A percentile compares a stretch with the other conserved stretches of the same genome.
phyloP scores from a whole-genome alignment of 139 green algal genomes.

The Zygnema cylindricum region DNA sequence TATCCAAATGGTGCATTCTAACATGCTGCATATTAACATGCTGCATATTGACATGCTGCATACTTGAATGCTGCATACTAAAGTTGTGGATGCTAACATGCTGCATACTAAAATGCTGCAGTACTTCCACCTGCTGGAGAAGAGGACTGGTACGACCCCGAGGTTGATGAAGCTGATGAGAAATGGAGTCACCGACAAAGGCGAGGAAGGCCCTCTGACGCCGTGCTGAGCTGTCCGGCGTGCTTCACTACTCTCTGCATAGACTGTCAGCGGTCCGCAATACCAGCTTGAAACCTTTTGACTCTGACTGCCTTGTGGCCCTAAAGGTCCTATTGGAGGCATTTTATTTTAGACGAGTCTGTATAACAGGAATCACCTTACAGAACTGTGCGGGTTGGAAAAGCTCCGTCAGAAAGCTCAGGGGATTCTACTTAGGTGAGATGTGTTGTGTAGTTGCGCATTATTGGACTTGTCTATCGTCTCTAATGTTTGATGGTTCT shows the following conservation, averaged over 20 bases:
- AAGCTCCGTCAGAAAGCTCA: neutral
- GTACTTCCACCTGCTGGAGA: neutral
- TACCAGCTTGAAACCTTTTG: neutral
- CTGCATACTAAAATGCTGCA: neutral
- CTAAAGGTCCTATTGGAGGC: neutral
- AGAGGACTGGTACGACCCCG: conserved; percentile 17
- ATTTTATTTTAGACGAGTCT: neutral
- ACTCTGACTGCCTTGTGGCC: neutral
- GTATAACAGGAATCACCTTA: neutral
- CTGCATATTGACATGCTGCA: too few relatives aligned
- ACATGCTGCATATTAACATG: too few relatives aligned
- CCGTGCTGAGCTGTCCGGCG: conserved; percentile 53
- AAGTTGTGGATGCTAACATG: too few relatives aligned
- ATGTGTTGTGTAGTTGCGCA: too few relatives aligned
- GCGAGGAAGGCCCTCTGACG: conserved; percentile 40
- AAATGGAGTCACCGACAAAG: conserved; percentile 34
- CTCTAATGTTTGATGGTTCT: too few relatives aligned
- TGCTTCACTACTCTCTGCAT: conserved; percentile 52
- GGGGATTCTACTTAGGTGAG: neutral
- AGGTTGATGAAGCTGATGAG: conserved; percentile 22
- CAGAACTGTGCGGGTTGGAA: neutral
- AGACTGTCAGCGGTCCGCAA: conserved; percentile 56
- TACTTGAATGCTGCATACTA: too few relatives aligned
- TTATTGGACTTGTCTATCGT: too few relatives aligned
- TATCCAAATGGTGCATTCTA: too few relatives aligned